Evolutionary conservation across 805 yeast species (phyloP).

Genomic region (Zygosaccharomyces bisporus): DNA sequence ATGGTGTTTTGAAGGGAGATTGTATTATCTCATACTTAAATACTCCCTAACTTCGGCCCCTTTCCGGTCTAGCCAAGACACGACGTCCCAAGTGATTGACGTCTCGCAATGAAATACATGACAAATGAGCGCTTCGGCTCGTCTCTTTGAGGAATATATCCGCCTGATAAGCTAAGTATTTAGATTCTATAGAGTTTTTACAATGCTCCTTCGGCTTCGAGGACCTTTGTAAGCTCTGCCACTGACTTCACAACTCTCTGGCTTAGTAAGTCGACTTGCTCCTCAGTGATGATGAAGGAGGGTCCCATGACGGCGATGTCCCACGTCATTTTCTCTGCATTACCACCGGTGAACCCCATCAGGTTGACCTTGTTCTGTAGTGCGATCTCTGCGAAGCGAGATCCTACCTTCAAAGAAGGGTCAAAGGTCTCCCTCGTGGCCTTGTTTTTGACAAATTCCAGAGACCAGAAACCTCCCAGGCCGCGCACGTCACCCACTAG

Average conservation of each 20-base stretch:
- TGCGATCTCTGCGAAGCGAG: conserved; percentile 34
- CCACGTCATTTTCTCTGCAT: conserved; percentile 32
- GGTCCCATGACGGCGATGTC: conserved; percentile 50
- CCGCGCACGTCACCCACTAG: conserved; percentile 61
- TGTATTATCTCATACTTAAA: background rate
- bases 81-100: background rate
- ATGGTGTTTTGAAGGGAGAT: background rate
- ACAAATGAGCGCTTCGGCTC: background rate
- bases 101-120: background rate
- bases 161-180: background rate
- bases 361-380: conserved; percentile 46
- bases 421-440: conserved; percentile 48
- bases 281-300: conserved; percentile 41
- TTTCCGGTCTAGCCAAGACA: conserved; percentile 5
- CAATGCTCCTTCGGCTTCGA: conserved; percentile 19
- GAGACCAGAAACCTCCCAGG: conserved; percentile 55
- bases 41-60: background rate
- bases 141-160: no score
- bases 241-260: conserved; percentile 41
- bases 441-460: conserved; percentile 54
- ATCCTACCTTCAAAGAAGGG: conserved; percentile 37
- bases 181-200: background rate
- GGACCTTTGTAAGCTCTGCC: conserved; percentile 28
- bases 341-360: conserved; percentile 47
- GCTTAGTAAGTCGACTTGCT: conserved; percentile 42